Percentiles rank a stretch among this genome's conserved stretches.
Conservation (phyloP, 208 protist species). For the Herpetomonas tarakana region DNA sequence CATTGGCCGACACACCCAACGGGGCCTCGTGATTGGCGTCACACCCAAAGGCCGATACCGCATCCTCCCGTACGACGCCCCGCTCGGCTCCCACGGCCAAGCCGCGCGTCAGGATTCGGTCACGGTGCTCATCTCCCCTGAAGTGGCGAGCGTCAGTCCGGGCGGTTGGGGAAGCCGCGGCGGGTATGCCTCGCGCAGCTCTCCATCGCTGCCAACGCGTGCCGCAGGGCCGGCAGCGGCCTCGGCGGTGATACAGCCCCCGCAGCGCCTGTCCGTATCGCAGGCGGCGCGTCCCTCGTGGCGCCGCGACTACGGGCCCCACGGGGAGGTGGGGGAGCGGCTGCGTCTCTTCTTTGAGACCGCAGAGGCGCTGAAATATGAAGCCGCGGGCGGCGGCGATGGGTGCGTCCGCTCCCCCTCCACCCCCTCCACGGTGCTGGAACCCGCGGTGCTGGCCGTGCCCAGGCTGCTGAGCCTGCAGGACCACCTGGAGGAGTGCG, state of each 20-base stretch:
- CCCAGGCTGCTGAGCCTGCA: neutral
- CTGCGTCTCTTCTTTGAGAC: neutral
- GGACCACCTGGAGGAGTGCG: conserved; percentile 22
- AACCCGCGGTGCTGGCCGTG: neutral
- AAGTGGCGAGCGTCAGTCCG: neutral
- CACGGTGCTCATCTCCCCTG: neutral
- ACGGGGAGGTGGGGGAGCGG: neutral
- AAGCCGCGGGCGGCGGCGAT: neutral
- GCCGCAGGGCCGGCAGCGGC: too few relatives aligned
- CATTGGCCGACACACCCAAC: conserved; percentile 54
- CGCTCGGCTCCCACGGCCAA: conserved; percentile 4
- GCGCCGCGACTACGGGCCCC: neutral
- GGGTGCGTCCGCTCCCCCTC: neutral
- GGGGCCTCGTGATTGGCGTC: conserved; percentile 43
- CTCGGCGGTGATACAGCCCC: neutral
- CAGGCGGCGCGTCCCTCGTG: neutral
- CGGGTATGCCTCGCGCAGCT: neutral
- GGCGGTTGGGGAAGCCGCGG: too few relatives aligned
- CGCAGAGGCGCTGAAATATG: neutral
- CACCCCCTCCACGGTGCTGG: neutral
- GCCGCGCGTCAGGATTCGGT: neutral
- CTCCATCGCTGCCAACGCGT: neutral
- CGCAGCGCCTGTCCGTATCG: neutral
- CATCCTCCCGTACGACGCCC: conserved; percentile 31
- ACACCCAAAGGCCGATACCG: conserved; percentile 27